Base-by-base conservation (phyloP, 2,329 filamentous ascomycete genomes). In the Hypoxylon sp. region DNA sequence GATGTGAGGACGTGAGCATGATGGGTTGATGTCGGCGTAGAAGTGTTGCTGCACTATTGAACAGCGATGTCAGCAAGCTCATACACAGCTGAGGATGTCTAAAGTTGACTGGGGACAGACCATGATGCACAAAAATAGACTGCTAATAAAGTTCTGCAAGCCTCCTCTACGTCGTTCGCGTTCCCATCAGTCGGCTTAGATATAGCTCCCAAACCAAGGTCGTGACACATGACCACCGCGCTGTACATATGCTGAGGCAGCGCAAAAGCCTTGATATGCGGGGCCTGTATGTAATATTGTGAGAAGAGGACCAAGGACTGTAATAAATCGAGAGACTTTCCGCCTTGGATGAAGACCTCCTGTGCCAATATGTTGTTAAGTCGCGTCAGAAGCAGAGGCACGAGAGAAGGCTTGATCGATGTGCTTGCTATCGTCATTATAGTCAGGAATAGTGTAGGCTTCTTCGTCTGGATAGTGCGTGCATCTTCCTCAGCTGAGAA, bases 271-370 rank as follows among this genome's bases (percentile, higher is more conserved):
- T 50, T 62, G 18, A 65, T 60, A 5, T 68, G 50, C 7, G 61
- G 62, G 6, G 65, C 62, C 4, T 68, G 65, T 46, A 68, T 56
- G 36, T 68, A 65, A 40, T 65, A 68, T 26, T 68, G 65, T n/a
- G 65, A 65, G 51, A 65, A 68, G 16, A 68, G 58, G 26, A 61
- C 26, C 9, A 68, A 28, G 16, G 65, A 60, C 18, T 68, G 65
- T 18, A 68, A 45, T 14, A 68, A 36, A 51, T 68, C 65, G n/a
- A 65, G 54, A 50, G 65, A 68, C 9, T 59, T 65, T 22, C 30
- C 42, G 18, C 65, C 65, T 40, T 63, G 62, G 28, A 68, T 65
- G 16, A 68, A 68, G 14, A 65, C 65, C 24, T 68, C 65, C 33
- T 63, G 65, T 2, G 65, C 65, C 16, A 68, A 24, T 33, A 30